Percentiles rank a stretch among this genome's conserved stretches.
Conservation (phyloP, 768 basidiomycete genomes). For the Suillus americanus region DNA sequence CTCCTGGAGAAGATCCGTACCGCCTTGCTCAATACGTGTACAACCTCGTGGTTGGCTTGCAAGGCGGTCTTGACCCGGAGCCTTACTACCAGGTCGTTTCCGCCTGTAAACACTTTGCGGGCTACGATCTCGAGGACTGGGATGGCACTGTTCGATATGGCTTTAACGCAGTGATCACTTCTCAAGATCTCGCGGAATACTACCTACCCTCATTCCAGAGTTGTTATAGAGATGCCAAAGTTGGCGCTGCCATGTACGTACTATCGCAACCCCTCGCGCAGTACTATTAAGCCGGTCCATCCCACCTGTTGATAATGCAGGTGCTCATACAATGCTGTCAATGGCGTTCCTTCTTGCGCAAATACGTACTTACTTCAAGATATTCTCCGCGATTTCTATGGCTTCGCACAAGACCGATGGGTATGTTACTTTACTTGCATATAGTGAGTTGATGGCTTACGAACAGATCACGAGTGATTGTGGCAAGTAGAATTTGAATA, state of each 20-base stretch:
- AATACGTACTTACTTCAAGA: constrained; percentile 51
- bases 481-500: constrained; percentile 34
- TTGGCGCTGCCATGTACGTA: constrained; percentile 49
- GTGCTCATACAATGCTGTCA: constrained; percentile 63
- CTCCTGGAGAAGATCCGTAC: constrained; percentile 60
- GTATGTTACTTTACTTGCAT: constrained; percentile 21
- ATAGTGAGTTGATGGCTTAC: background rate
- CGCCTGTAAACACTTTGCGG: constrained; percentile 62
- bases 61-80: constrained; percentile 55
- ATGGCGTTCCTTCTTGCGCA: constrained; percentile 58
- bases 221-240: constrained; percentile 62
- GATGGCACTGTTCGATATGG: constrained; percentile 46
- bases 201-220: constrained; percentile 57
- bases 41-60: constrained; percentile 52
- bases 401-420: constrained; percentile 52
- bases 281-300: background rate
- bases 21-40: constrained; percentile 53
- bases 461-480: constrained; percentile 46
- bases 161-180: constrained; percentile 53
- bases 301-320: background rate
- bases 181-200: constrained; percentile 56
- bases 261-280: background rate
- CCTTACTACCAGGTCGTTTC: constrained; percentile 52
- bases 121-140: constrained; percentile 60
- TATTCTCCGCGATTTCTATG: constrained; percentile 51